These are phyloP conservation scores for Herpetomonas tarakana DNA, from an alignment of 208 protist genomes.

Conservation along the genomic window DNA sequence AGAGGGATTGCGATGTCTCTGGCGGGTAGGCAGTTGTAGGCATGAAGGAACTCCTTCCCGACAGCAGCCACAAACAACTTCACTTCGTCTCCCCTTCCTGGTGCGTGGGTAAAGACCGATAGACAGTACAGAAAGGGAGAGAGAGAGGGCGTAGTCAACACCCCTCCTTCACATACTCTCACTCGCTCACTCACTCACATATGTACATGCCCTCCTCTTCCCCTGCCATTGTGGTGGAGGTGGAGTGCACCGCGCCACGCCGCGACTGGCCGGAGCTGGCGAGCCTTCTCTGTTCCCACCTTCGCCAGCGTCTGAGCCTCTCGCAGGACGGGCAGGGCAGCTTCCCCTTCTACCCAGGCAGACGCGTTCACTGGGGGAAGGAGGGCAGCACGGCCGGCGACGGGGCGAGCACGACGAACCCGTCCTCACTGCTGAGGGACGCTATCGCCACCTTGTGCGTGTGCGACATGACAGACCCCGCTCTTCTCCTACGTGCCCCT, in stretches of 20 bases:
- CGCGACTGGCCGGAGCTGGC: conserved; percentile 29
- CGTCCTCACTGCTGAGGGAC: conserved; percentile 17
- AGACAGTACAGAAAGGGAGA: too few relatives aligned
- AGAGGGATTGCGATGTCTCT: too few relatives aligned
- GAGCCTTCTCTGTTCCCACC: conserved; percentile 21
- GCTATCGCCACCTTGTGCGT: conserved; percentile 38
- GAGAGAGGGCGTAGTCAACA: too few relatives aligned
- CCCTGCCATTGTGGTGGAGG: conserved; percentile 43
- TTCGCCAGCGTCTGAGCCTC: conserved; percentile 20
- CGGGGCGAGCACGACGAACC: conserved; percentile 7
- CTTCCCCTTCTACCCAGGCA: conserved; percentile 17
- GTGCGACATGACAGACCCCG: conserved; percentile 38
- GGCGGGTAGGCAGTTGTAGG: too few relatives aligned
- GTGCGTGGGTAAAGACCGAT: too few relatives aligned
- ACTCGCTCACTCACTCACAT: too few relatives aligned
- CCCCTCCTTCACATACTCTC: too few relatives aligned
- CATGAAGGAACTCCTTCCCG: too few relatives aligned
- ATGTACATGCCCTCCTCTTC: conserved; percentile 3
- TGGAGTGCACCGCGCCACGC: conserved; percentile 23
- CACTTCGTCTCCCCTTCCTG: too few relatives aligned
- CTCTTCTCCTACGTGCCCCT: conserved; percentile 11
- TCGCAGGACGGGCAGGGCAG: conserved; percentile 4
- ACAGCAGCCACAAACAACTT: too few relatives aligned
- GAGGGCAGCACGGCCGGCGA: conserved; percentile 29
- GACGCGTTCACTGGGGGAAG: neutral